Conservation (phyloP, 306 rosid species). For the Carpinus fangiana region DNA sequence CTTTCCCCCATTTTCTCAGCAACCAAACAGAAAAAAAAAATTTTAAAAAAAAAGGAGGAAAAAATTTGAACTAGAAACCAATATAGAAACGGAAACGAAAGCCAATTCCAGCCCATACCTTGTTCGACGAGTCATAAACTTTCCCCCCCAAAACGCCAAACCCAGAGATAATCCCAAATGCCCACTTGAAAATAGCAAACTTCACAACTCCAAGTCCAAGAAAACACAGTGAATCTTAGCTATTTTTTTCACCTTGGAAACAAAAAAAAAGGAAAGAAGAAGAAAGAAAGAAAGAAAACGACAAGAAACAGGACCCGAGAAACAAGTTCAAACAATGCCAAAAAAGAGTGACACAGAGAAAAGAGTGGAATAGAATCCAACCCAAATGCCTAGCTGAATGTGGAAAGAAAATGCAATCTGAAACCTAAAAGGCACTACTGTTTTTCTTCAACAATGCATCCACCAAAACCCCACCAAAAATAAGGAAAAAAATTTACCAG, state of each 20-base stretch:
- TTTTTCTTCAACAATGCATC: constrained; percentile 32
- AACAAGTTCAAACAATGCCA: constrained; percentile 48
- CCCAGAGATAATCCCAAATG: constrained; percentile 29
- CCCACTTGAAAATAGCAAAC: constrained; percentile 27
- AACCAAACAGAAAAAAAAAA: constrained; percentile 18
- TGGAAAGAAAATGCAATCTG: constrained; percentile 18
- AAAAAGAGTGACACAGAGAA: constrained; percentile 64
- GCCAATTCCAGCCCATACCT: constrained; percentile 41
- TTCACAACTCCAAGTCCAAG: constrained; percentile 49
- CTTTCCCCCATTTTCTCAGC: constrained; percentile 26
- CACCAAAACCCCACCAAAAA: constrained; percentile 23
- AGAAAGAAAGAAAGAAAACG: background rate
- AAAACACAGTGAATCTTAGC: constrained; percentile 41
- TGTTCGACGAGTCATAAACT: constrained; percentile 29
- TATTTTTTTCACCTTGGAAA: constrained; percentile 26
- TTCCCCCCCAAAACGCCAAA: constrained; percentile 30
- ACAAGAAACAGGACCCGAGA: constrained; percentile 36
- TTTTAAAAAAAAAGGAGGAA: background rate
- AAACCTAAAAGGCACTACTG: constrained; percentile 3
- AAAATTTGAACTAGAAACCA: constrained; percentile 14
- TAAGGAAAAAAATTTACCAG: constrained; percentile 10
- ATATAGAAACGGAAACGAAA: constrained; percentile 20
- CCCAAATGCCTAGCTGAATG: constrained; percentile 40
- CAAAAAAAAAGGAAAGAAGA: background rate
- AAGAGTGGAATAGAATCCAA: constrained; percentile 54